Evolutionary conservation across 176 grass and related monocot genomes (phyloP), one percentile per base, ranked within the genome.

Genomic region (Pontederia crassipes): DNA sequence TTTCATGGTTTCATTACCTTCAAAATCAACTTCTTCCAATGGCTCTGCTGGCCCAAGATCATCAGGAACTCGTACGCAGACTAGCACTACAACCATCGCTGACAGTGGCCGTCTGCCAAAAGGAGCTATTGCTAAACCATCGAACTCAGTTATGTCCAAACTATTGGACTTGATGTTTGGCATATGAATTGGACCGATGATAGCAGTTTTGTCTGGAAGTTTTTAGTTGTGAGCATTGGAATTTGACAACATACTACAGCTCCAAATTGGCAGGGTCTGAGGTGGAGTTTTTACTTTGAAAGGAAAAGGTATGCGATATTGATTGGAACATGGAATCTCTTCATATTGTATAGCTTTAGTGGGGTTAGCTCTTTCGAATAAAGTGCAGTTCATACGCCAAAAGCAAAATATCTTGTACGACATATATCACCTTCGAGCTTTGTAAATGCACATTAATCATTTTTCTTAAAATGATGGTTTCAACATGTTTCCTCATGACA

Each of bases 91-190:
- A 14, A 52, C 51, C 69, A 63, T 40, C 64, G 73, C 71, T 57
- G 86, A 80, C 20, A 78, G 47, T 49, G 65, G 56, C 4, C 74
- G 74, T 12, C 80, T 48, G 45, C 47, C 80, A 67, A 69, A 69
- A 13, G 72, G 77, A 72, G 86, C 67, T 0, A 68, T 89, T 40
- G 90, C 90, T 2, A 74, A 60, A 1, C 90, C 90, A 61, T 72
- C 72, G 17, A 95, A 89, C 53, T 95, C 90, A 14, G 45, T 89
- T 81, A 49, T 89, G 48, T 74, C 85, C 2, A 95, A 84, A 67
- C 86, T 89, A 15, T 75, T 84, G 77, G 90, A 95, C 66, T 47
- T 95, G 59, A 74, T 95, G 74, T 95, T 95, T 75, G 90, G 90
- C 52, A 86, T 95, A 52, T 95, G 66, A 81, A 55, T 81, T 67